These are phyloP conservation scores for Cairneyella variabilis DNA, from an alignment of 495 filamentous ascomycete species.

Conservation along the genomic window DNA sequence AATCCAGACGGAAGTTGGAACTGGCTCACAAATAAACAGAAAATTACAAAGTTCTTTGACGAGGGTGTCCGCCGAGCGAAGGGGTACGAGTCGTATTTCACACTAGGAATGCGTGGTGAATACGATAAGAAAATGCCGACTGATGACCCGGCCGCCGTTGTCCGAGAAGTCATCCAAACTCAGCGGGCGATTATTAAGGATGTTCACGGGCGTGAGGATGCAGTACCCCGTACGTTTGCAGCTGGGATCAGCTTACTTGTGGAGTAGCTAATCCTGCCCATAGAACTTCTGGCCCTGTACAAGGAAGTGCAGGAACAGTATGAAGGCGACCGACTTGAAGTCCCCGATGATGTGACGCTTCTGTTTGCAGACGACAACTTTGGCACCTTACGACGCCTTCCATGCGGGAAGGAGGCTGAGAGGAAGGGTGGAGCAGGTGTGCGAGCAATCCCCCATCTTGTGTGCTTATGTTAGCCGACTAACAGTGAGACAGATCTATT, in stretches of 20 bases:
- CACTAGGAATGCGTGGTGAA: slow-evolving; percentile 68
- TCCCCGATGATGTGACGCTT: slow-evolving; percentile 69
- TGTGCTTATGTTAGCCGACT: background rate
- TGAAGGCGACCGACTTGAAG: slow-evolving; percentile 50
- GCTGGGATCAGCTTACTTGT: background rate
- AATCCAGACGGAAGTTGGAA: slow-evolving; percentile 57
- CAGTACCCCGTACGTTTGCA: slow-evolving; percentile 2
- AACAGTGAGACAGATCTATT: slow-evolving; percentile 39
- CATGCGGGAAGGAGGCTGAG: slow-evolving; percentile 51
- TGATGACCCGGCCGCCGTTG: slow-evolving; percentile 45
- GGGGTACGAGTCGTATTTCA: slow-evolving; percentile 57
- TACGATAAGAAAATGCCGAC: slow-evolving; percentile 57
- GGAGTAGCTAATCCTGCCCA: slow-evolving; percentile 36
- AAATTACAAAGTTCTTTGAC: slow-evolving; percentile 59
- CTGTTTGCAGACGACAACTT: slow-evolving; percentile 75
- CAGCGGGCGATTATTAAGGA: slow-evolving; percentile 54
- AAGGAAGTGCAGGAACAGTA: slow-evolving; percentile 68
- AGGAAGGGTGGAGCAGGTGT: slow-evolving; percentile 63
- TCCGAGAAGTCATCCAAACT: slow-evolving; percentile 52
- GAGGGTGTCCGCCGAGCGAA: slow-evolving; percentile 61
- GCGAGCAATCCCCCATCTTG: background rate
- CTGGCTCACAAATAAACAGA: slow-evolving; percentile 60
- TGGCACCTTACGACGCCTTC: slow-evolving; percentile 65
- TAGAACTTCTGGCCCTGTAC: slow-evolving; percentile 65
- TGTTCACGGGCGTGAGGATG: slow-evolving; percentile 45